Evolutionary conservation across 345 rosid genomes (phyloP).

Genomic region (Salix suchowensis): DNA sequence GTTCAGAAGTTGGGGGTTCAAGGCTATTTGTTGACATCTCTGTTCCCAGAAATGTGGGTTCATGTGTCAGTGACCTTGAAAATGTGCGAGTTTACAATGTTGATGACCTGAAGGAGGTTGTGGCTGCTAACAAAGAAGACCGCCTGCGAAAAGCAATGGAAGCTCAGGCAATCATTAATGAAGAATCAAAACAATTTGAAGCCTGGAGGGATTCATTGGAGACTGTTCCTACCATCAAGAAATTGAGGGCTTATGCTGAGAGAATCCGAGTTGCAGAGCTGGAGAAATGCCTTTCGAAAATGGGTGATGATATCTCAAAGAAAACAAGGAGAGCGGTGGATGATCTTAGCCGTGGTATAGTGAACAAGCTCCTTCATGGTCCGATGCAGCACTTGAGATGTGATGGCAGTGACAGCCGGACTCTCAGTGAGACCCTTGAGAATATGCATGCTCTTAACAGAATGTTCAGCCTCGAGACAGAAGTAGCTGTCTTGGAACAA

Average conservation of each 20-base stretch:
- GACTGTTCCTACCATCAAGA: conserved; percentile 95
- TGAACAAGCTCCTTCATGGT: conserved; percentile 92
- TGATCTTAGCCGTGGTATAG: conserved; percentile 85
- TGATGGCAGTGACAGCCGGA: conserved; percentile 72
- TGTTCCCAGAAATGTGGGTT: conserved; percentile 84
- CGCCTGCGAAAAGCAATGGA: conserved; percentile 87
- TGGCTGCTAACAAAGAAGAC: conserved; percentile 95
- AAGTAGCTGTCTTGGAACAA: conserved; percentile 60
- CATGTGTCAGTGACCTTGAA: conserved; percentile 59
- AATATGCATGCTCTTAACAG: conserved; percentile 98
- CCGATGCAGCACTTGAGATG: conserved; percentile 99
- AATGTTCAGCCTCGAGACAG: conserved; percentile 86
- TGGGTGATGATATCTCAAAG: conserved; percentile 90
- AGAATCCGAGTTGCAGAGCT: conserved; percentile 74
- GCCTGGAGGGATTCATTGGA: conserved; percentile 97
- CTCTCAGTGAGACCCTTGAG: conserved; percentile 80
- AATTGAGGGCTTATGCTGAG: conserved; percentile 87
- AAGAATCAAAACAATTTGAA: conserved; percentile 78
- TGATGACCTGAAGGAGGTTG: conserved; percentile 97
- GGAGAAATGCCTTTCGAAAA: conserved; percentile 82
- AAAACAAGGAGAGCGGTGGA: conserved; percentile 79
- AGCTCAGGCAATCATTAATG: conserved; percentile 75
- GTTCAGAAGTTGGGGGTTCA: conserved; percentile 50
- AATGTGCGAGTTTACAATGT: conserved; percentile 69
- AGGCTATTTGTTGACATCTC: conserved; percentile 89